phyloP scores from a whole-genome alignment of 495 filamentous ascomycete genomes.

The Daldinia concentrica region DNA sequence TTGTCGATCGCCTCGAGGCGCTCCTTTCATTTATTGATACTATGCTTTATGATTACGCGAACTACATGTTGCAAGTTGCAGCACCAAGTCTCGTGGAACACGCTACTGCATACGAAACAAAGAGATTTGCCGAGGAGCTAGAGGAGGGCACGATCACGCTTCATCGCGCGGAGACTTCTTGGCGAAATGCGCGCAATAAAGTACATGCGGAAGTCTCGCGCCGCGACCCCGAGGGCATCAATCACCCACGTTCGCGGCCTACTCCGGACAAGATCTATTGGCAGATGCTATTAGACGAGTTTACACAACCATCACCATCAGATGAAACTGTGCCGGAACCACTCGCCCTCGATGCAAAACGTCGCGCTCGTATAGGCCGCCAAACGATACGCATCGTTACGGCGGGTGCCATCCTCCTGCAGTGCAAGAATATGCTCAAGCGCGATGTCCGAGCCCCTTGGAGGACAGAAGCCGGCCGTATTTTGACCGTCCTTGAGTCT shows the following conservation, averaged over 20 bases:
- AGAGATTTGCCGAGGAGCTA: conserved; percentile 75
- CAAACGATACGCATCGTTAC: conserved; percentile 79
- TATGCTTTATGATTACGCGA: conserved; percentile 93
- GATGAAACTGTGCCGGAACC: conserved; percentile 80
- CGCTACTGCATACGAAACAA: conserved; percentile 80
- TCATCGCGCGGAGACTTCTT: conserved; percentile 73
- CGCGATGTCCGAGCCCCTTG: conserved; percentile 89
- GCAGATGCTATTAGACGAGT: conserved; percentile 71
- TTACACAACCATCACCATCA: conserved; percentile 59
- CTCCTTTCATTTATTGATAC: conserved; percentile 88
- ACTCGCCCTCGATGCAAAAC: conserved; percentile 77
- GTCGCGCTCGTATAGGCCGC: conserved; percentile 71
- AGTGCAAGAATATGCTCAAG: conserved; percentile 94
- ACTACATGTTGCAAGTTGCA: conserved; percentile 85
- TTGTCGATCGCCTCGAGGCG: conserved; percentile 84
- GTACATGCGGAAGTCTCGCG: conserved; percentile 75
- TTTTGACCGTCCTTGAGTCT: conserved; percentile 64
- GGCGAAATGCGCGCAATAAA: conserved; percentile 73
- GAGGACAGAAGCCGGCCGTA: conserved; percentile 84
- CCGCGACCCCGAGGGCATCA: conserved; percentile 74
- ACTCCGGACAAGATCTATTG: conserved; percentile 80
- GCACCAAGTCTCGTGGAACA: conserved; percentile 85
- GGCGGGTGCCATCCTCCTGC: conserved; percentile 81
- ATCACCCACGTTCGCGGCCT: conserved; percentile 62
- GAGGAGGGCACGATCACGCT: conserved; percentile 67